Conservation (phyloP, 2,329 filamentous ascomycete genomes). For the Teratosphaeria epicoccoides region DNA sequence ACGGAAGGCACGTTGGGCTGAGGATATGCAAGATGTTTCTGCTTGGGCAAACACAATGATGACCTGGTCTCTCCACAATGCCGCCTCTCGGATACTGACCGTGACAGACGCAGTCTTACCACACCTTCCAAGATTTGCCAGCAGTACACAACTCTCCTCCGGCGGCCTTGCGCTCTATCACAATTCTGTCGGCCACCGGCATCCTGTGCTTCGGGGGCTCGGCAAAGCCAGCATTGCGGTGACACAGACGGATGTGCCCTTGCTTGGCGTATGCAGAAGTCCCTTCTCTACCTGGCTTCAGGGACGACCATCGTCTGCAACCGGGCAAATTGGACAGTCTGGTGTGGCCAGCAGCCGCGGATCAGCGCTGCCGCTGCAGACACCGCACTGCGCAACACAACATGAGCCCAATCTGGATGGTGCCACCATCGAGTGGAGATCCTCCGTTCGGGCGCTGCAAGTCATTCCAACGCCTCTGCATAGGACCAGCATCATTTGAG, state of each 20-base stretch:
- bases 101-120: not conserved
- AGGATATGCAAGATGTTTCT: not conserved
- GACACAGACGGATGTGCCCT: not conserved
- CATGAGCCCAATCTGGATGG: not conserved
- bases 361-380: not conserved
- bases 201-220: not conserved
- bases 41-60: slow-evolving; percentile 1
- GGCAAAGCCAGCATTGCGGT: not conserved
- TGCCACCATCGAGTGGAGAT: not conserved
- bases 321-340: not conserved
- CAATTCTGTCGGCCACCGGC: not conserved
- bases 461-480: not conserved
- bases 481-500: not conserved
- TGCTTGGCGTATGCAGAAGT: not conserved
- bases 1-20: not conserved
- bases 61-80: not conserved
- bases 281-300: not conserved
- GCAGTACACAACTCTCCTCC: not conserved
- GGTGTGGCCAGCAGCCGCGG: not conserved
- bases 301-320: not conserved
- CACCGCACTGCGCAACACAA: not conserved
- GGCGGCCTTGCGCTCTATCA: not conserved
- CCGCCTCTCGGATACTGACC: not conserved
- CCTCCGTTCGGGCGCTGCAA: not conserved
- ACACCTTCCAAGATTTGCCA: not conserved